A percentile compares a stretch with the other conserved stretches of the same genome.
Conservation (phyloP, 306 rosid species). For the Purshia tridentata region DNA sequence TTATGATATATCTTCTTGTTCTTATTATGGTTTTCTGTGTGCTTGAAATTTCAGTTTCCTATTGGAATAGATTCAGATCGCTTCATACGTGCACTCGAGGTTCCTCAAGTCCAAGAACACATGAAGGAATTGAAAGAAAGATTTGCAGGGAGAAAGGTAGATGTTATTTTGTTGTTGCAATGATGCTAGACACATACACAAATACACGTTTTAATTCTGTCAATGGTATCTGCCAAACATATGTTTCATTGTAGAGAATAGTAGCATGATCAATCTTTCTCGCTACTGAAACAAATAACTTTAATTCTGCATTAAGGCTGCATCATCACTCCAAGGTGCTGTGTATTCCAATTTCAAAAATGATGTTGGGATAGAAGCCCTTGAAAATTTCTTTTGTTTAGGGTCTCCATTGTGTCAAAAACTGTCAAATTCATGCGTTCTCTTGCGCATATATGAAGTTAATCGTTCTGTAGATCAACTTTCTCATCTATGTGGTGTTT, state of each 20-base stretch:
- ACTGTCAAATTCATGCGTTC: too few relatives aligned
- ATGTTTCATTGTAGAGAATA: background rate
- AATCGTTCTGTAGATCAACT: too few relatives aligned
- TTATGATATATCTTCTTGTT: constrained; percentile 8
- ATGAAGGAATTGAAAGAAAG: constrained; percentile 71
- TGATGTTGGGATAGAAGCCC: background rate
- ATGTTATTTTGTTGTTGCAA: constrained; percentile 20
- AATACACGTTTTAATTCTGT: background rate
- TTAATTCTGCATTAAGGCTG: background rate
- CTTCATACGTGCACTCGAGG: constrained; percentile 69
- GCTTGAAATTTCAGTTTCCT: constrained; percentile 65
- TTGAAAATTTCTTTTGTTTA: background rate
- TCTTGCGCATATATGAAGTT: too few relatives aligned
- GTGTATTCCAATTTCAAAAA: background rate
- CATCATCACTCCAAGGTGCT: background rate
- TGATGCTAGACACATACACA: background rate
- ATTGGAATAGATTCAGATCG: constrained; percentile 86
- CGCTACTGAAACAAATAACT: background rate
- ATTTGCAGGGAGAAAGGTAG: constrained; percentile 81
- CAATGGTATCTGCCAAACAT: background rate
- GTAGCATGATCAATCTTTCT: background rate
- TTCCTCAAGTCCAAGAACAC: constrained; percentile 47
- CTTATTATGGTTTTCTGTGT: constrained; percentile 27
- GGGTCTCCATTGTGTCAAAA: background rate
- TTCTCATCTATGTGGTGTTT: too few relatives aligned